These are phyloP conservation scores for Casuarina cunninghamiana DNA, from an alignment of 306 rosid species.

Conservation along the genomic window DNA sequence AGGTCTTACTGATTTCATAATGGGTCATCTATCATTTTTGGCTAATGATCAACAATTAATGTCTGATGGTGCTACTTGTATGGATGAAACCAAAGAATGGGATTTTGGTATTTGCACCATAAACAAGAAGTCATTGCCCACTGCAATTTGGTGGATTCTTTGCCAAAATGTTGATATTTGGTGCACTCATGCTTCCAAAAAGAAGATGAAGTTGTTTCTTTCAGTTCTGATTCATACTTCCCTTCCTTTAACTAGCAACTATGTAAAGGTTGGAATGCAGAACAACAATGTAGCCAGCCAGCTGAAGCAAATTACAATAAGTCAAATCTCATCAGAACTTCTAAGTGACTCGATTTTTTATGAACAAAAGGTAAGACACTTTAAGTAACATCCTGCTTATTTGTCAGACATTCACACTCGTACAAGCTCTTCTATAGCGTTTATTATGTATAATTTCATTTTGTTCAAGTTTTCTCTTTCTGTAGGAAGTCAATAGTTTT, in stretches of 20 bases:
- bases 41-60: slow-evolving; percentile 41
- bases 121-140: slow-evolving; percentile 58
- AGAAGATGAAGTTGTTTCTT: slow-evolving; percentile 62
- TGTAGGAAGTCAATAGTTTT: slow-evolving; percentile 14
- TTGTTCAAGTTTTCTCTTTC: slow-evolving; percentile 16
- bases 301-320: slow-evolving; percentile 52
- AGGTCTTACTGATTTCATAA: slow-evolving; percentile 70
- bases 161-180: slow-evolving; percentile 83
- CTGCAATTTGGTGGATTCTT: slow-evolving; percentile 74
- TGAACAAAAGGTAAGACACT: slow-evolving; percentile 68
- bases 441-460: slow-evolving; percentile 6
- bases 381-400: slow-evolving; percentile 5
- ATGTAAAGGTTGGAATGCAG: slow-evolving; percentile 29
- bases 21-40: slow-evolving; percentile 56
- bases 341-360: slow-evolving; percentile 62
- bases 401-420: background rate
- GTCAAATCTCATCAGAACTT: slow-evolving; percentile 64
- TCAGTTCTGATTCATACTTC: slow-evolving; percentile 59
- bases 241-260: slow-evolving; percentile 43
- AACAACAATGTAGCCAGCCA: slow-evolving; percentile 32
- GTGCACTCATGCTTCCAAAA: slow-evolving; percentile 72
- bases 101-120: slow-evolving; percentile 49
- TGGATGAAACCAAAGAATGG: slow-evolving; percentile 50
- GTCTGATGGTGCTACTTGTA: slow-evolving; percentile 34
- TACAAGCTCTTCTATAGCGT: slow-evolving; percentile 11